Percentiles rank a stretch among this genome's conserved stretches.
Conservation (phyloP, 148 eudicot genomes). For the Nepenthes mirabilis region DNA sequence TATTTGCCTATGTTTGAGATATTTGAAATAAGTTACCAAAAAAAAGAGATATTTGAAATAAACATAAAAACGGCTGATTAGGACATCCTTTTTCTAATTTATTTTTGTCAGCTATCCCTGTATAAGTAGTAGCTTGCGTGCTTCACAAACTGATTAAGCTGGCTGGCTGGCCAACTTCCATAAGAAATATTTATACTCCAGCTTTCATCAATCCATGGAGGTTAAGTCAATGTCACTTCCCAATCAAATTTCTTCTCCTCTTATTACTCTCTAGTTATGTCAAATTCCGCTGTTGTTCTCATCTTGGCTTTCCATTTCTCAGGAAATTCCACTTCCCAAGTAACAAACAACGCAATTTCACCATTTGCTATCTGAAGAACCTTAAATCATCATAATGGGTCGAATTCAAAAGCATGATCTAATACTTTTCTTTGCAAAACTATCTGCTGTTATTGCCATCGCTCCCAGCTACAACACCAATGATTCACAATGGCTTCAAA, state of each 20-base stretch:
- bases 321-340: neutral
- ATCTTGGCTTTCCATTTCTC: neutral
- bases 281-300: neutral
- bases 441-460: slow-evolving; percentile 16
- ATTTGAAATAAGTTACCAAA: too few species aligned
- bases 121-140: too few species aligned
- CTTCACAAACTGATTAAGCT: too few species aligned
- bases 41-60: too few species aligned
- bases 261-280: too few species aligned
- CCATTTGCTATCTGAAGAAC: slow-evolving; percentile 1
- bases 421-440: slow-evolving; percentile 24
- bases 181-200: slow-evolving; percentile 16
- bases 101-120: too few species aligned
- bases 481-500: slow-evolving; percentile 48
- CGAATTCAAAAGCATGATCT: neutral
- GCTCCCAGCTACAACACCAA: slow-evolving; percentile 17
- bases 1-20: too few species aligned
- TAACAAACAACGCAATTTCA: neutral
- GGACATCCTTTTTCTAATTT: too few species aligned
- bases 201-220: slow-evolving; percentile 2
- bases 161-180: too few species aligned
- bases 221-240: too few species aligned
- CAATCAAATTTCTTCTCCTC: too few species aligned
- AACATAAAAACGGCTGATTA: too few species aligned
- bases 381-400: neutral